Conservation (phyloP, 352 stramenopile genomes). For the Phytophthora aleatoria region DNA sequence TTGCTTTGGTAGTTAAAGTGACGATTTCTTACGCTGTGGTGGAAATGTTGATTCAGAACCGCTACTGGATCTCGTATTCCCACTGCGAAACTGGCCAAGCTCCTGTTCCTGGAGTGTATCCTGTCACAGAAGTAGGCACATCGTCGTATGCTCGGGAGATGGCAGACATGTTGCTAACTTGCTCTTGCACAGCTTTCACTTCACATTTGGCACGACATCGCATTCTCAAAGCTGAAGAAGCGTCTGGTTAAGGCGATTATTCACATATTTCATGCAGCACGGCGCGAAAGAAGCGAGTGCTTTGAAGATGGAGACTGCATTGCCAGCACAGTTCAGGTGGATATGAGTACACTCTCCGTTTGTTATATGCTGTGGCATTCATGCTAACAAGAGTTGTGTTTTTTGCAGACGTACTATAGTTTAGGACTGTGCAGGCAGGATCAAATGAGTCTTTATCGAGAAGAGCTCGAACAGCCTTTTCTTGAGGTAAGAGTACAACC, state of each 20-base stretch:
- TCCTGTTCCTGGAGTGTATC: slow-evolving; percentile 82
- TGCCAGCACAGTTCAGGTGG: slow-evolving; percentile 70
- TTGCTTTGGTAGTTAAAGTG: background rate
- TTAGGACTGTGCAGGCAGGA: slow-evolving; percentile 77
- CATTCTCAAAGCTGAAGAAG: slow-evolving; percentile 73
- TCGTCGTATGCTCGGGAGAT: background rate
- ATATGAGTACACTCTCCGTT: background rate
- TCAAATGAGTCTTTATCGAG: slow-evolving; percentile 80
- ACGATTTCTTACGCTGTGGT: slow-evolving; percentile 1
- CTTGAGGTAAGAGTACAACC: slow-evolving; percentile 45
- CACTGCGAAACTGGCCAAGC: slow-evolving; percentile 86
- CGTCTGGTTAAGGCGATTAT: slow-evolving; percentile 68
- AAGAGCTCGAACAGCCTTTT: slow-evolving; percentile 78
- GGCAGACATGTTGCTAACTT: background rate
- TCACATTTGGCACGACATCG: slow-evolving; percentile 87
- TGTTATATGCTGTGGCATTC: background rate
- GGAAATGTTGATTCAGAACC: slow-evolving; percentile 49
- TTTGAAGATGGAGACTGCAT: slow-evolving; percentile 80
- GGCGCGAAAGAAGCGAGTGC: slow-evolving; percentile 54
- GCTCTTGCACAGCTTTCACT: slow-evolving; percentile 61
- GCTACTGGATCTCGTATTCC: slow-evolving; percentile 89
- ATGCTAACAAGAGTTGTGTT: slow-evolving; percentile 6
- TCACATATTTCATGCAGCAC: slow-evolving; percentile 64
- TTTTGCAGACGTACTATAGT: slow-evolving; percentile 75
- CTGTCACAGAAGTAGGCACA: slow-evolving; percentile 69